phyloP scores from a whole-genome alignment of 177 flowering plant species.

The Vitis hybrid region DNA sequence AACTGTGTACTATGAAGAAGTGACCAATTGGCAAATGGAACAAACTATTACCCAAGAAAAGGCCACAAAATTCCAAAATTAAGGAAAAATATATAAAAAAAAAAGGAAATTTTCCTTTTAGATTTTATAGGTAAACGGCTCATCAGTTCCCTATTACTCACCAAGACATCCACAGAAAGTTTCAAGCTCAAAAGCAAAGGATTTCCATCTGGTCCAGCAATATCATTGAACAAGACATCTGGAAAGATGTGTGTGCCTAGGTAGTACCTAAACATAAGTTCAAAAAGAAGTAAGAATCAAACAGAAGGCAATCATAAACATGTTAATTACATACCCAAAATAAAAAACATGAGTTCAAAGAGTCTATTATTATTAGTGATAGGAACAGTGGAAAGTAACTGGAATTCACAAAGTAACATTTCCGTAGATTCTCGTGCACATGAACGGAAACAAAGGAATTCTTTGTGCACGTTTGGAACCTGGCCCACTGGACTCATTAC shows the following conservation, averaged over 20 bases:
- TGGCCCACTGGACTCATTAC: no score
- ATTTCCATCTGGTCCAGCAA: slow-evolving; percentile 90
- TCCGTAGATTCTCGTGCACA: no score
- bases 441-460: no score
- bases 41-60: background rate
- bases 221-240: slow-evolving; percentile 91
- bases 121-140: background rate
- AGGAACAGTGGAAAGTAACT: no score
- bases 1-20: background rate
- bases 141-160: slow-evolving; percentile 33
- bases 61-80: background rate
- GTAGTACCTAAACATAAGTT: slow-evolving; percentile 57
- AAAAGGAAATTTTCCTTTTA: background rate
- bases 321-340: background rate
- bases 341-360: background rate
- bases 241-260: slow-evolving; percentile 80
- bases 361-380: background rate
- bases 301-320: slow-evolving; percentile 1
- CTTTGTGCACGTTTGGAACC: no score
- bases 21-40: background rate
- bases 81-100: background rate
- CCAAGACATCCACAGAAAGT: slow-evolving; percentile 93
- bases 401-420: no score
- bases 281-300: slow-evolving; percentile 6
- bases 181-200: slow-evolving; percentile 90